phyloP scores from a whole-genome alignment of 169 alveolate species.

The Plasmodium reichenowi region DNA sequence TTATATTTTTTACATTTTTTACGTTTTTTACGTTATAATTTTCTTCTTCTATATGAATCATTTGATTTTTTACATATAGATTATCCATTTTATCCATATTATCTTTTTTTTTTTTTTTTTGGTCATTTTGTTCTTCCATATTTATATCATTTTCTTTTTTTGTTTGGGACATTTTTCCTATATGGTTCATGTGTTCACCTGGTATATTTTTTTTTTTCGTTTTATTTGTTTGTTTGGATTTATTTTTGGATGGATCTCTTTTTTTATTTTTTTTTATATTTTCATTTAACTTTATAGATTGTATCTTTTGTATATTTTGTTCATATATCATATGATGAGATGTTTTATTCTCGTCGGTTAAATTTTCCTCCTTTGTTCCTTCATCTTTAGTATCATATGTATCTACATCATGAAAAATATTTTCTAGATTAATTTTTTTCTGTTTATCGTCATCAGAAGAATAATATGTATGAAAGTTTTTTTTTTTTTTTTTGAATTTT shows the following conservation, averaged over 20 bases:
- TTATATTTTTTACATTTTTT: too few species aligned
- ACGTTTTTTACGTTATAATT: not conserved
- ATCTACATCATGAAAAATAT: conserved; percentile 71
- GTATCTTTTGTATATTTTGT: too few species aligned
- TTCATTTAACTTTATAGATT: not conserved
- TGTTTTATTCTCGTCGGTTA: not conserved
- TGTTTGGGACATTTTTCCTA: too few species aligned
- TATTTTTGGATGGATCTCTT: not conserved
- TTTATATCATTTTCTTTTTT: too few species aligned
- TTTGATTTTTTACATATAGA: too few species aligned
- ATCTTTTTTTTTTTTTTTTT: too few species aligned
- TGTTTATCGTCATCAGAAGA: not conserved
- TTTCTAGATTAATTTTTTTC: conserved; percentile 67
- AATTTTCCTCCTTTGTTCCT: not conserved
- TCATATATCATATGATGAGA: too few species aligned
- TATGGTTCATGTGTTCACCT: too few species aligned
- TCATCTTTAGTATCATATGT: conserved; percentile 7
- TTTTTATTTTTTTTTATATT: not conserved
- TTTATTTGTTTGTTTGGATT: not conserved
- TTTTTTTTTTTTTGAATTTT: not conserved
- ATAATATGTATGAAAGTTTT: not conserved
- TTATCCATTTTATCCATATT: too few species aligned
- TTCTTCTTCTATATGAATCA: too few species aligned
- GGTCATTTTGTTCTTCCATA: too few species aligned
- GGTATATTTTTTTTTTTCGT: not conserved